Evolutionary conservation across 306 rosid species (phyloP).

Genomic region (Mimosa bimucronata): DNA sequence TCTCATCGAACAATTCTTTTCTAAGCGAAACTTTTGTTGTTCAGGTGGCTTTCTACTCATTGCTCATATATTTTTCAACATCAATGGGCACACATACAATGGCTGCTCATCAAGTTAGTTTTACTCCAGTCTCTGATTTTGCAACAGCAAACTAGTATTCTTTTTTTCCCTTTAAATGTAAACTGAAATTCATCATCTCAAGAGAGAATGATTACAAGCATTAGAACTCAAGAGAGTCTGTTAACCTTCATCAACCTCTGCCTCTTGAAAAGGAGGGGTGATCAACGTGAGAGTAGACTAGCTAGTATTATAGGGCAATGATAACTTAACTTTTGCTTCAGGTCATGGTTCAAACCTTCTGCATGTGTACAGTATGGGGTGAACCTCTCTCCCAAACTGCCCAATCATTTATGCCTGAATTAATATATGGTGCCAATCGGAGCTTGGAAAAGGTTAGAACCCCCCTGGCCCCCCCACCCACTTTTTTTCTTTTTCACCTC

Average conservation of each 20-base stretch:
- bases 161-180: too few relatives aligned
- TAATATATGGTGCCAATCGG: slow-evolving; percentile 64
- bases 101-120: slow-evolving; percentile 95
- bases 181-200: too few relatives aligned
- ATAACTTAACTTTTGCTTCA: slow-evolving; percentile 45
- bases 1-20: slow-evolving; percentile 28
- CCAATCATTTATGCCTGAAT: slow-evolving; percentile 92
- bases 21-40: slow-evolving; percentile 25
- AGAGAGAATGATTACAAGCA: too few relatives aligned
- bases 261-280: too few relatives aligned
- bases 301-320: background rate
- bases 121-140: slow-evolving; percentile 20
- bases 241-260: too few relatives aligned
- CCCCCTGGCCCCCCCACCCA: background rate
- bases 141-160: slow-evolving; percentile 24
- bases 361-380: slow-evolving; percentile 90
- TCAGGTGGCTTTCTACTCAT: slow-evolving; percentile 85
- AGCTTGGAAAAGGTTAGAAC: slow-evolving; percentile 73
- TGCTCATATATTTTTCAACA: slow-evolving; percentile 77
- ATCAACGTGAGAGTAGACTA: too few relatives aligned
- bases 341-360: slow-evolving; percentile 90
- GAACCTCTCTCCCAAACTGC: slow-evolving; percentile 99
- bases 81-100: slow-evolving; percentile 84
- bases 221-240: too few relatives aligned
- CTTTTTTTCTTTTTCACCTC: background rate